Percentiles rank a stretch among this genome's conserved stretches.
These are phyloP conservation scores for Fusarium napiforme DNA, from an alignment of 2,329 filamentous ascomycete species.

Conservation along the genomic window DNA sequence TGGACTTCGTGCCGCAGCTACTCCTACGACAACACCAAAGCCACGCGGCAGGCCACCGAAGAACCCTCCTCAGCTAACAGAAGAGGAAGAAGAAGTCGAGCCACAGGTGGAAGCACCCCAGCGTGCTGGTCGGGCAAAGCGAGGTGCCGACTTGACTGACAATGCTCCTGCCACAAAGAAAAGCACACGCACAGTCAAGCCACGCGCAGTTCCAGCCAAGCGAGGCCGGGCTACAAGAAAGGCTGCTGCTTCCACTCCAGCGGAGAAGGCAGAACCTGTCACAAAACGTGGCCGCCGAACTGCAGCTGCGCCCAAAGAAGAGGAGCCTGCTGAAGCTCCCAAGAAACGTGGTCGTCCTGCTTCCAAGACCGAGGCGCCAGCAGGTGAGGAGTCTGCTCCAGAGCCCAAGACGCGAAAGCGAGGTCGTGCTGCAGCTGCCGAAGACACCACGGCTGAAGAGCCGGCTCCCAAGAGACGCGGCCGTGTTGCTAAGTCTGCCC, in stretches of 20 bases:
- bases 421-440: conserved; percentile 19
- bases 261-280: conserved; percentile 1
- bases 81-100: conserved; percentile 6
- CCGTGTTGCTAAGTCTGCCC: conserved; percentile 11
- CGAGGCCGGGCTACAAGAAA: conserved; percentile 33
- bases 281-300: conserved; percentile 23
- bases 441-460: conserved; percentile 1
- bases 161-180: conserved; percentile 12
- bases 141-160: neutral
- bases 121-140: neutral
- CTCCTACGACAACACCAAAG: conserved; percentile 32
- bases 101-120: conserved; percentile 1
- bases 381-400: neutral
- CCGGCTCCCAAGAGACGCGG: conserved; percentile 27
- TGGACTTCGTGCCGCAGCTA: conserved; percentile 9
- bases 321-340: neutral
- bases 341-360: conserved; percentile 40
- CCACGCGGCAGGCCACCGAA: conserved; percentile 41
- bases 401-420: conserved; percentile 33
- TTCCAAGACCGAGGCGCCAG: conserved; percentile 6
- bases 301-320: conserved; percentile 10
- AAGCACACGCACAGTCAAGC: conserved; percentile 11
- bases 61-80: conserved; percentile 11
- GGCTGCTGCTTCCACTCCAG: conserved; percentile 1
- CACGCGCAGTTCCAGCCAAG: conserved; percentile 31